Evolutionary conservation across 1,284 basidiomycete species (phyloP).

Genomic region (Heterobasidion parviporum): DNA sequence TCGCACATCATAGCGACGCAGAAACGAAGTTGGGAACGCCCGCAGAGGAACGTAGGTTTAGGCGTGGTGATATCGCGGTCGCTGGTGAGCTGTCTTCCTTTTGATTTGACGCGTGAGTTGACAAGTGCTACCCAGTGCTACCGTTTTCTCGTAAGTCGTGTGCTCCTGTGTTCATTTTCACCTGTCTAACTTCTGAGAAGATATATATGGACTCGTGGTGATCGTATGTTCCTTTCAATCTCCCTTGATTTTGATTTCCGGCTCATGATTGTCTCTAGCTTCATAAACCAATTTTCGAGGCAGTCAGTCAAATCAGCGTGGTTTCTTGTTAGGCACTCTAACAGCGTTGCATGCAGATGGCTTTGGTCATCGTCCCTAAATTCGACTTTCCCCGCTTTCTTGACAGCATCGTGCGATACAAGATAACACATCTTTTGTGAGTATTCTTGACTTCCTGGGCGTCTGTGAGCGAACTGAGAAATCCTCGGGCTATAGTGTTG

Average conservation of each 20-base stretch:
- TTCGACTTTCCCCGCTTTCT: conserved; percentile 66
- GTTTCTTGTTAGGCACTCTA: background rate
- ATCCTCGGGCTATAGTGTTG: conserved; percentile 33
- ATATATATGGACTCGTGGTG: conserved; percentile 65
- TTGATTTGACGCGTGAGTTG: conserved; percentile 1
- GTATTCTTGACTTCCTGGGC: conserved; percentile 13
- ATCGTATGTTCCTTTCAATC: conserved; percentile 28
- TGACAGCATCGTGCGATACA: conserved; percentile 58
- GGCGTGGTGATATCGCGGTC: conserved; percentile 47
- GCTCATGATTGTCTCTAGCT: conserved; percentile 47
- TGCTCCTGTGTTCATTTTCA: background rate
- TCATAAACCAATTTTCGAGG: conserved; percentile 30
- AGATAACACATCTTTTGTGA: conserved; percentile 58
- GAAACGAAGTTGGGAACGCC: conserved; percentile 30
- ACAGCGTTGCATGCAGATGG: conserved; percentile 28
- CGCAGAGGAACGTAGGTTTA: conserved; percentile 25
- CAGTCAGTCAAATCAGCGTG: conserved; percentile 28
- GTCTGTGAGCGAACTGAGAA: conserved; percentile 6
- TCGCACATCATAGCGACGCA: conserved; percentile 39
- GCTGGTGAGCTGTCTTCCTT: conserved; percentile 24
- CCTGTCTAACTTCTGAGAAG: conserved; percentile 24
- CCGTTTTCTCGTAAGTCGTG: conserved; percentile 26
- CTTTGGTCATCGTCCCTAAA: conserved; percentile 64
- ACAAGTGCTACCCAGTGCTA: conserved; percentile 14
- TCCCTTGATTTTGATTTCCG: conserved; percentile 5